phyloP scores from a whole-genome alignment of 768 basidiomycete genomes.

The Tricholoma saponaceum region DNA sequence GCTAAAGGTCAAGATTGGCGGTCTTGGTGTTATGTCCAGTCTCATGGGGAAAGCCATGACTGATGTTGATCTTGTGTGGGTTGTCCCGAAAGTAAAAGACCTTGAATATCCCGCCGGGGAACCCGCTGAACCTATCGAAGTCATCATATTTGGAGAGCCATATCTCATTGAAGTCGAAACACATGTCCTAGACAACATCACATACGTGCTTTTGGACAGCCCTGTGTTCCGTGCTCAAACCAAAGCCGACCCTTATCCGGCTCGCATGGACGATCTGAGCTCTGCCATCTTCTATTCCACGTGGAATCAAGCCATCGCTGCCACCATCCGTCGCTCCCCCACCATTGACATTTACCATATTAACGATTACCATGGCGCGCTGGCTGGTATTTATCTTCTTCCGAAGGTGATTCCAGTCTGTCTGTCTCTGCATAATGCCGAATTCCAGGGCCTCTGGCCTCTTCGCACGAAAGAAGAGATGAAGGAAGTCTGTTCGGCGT shows the following conservation, averaged over 20 bases:
- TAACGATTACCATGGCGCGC: constrained; percentile 93
- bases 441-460: constrained; percentile 97
- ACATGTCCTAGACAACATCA: constrained; percentile 91
- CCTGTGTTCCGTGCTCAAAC: constrained; percentile 97
- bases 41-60: constrained; percentile 99
- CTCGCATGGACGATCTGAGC: constrained; percentile 94
- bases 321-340: constrained; percentile 81
- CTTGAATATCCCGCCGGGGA: constrained; percentile 90
- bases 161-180: constrained; percentile 96
- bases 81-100: constrained; percentile 93
- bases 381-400: constrained; percentile 86
- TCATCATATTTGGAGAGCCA: constrained; percentile 93
- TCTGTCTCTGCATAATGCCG: constrained; percentile 92
- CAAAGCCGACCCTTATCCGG: constrained; percentile 92
- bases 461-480: constrained; percentile 96
- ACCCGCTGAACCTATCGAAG: constrained; percentile 90
- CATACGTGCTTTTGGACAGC: constrained; percentile 89
- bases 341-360: constrained; percentile 92
- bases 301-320: constrained; percentile 96
- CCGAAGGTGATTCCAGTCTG: constrained; percentile 90
- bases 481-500: constrained; percentile 97
- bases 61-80: constrained; percentile 93
- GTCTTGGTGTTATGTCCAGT: constrained; percentile 96
- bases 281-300: constrained; percentile 98
- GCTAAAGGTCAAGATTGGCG: constrained; percentile 96